Evolutionary conservation across 2,329 filamentous ascomycete genomes (phyloP).

Genomic region (Trichophyton rubrum): DNA sequence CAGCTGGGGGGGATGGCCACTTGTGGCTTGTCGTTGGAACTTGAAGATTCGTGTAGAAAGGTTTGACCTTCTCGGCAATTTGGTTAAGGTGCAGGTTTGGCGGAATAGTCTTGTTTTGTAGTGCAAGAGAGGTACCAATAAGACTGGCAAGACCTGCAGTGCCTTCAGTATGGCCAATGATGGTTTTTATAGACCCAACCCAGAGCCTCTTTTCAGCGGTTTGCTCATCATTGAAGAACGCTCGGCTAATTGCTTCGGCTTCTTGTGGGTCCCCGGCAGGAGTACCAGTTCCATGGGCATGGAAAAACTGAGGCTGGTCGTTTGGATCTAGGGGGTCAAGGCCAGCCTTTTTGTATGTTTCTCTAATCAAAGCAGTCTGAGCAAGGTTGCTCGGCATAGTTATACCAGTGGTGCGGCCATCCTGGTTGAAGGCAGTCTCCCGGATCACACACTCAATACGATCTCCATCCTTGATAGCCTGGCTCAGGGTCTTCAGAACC

Average conservation of each 20-base stretch:
- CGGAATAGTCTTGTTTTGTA: slow-evolving; percentile 20
- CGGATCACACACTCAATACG: slow-evolving; percentile 25
- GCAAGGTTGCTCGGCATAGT: slow-evolving; percentile 14
- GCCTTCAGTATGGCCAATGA: slow-evolving; percentile 20
- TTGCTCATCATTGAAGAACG: slow-evolving; percentile 8
- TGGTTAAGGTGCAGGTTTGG: slow-evolving; percentile 16
- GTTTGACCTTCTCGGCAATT: neutral
- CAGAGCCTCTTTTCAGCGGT: slow-evolving; percentile 7
- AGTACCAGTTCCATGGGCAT: slow-evolving; percentile 27
- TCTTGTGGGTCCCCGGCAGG: slow-evolving; percentile 20
- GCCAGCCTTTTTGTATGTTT: slow-evolving; percentile 21
- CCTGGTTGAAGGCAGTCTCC: slow-evolving; percentile 19
- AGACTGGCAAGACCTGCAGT: slow-evolving; percentile 20
- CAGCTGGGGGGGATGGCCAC: slow-evolving; percentile 19
- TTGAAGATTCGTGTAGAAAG: slow-evolving; percentile 20
- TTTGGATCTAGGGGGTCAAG: slow-evolving; percentile 10
- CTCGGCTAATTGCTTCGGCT: slow-evolving; percentile 11
- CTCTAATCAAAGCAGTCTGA: slow-evolving; percentile 22
- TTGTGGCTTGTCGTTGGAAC: slow-evolving; percentile 13
- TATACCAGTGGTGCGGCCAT: slow-evolving; percentile 19
- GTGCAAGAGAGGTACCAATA: slow-evolving; percentile 17
- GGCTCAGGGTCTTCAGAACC: slow-evolving; percentile 20
- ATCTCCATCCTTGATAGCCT: slow-evolving; percentile 25
- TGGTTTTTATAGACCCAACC: slow-evolving; percentile 20
- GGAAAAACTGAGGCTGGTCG: neutral